Base-by-base conservation (phyloP, 2,329 filamentous ascomycete genomes). In the Trichoderma harzianum region DNA sequence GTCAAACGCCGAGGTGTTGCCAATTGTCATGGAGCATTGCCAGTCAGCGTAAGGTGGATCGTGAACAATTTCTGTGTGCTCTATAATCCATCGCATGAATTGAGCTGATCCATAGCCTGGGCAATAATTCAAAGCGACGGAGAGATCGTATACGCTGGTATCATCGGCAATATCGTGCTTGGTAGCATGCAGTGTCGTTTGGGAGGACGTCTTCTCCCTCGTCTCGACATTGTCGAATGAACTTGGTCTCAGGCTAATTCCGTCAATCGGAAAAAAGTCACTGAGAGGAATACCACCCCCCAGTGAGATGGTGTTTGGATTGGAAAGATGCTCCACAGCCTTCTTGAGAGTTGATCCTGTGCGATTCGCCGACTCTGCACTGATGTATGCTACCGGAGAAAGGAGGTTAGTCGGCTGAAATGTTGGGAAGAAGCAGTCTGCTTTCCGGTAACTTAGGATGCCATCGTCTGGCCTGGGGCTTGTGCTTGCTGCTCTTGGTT, bases 121-220 rank as follows among this genome's bases (percentile, higher is more conserved):
- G 7, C 57, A 57, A 8, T 69, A 69, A 28, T 62, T 62, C 21
- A 69, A 36, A 2, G 67, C 67, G 6, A 69, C 67, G 6, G 67
- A 69, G 39, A 69, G 55, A 32, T 69, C 67, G 16, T 69, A 69
- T 16, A 62, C 30, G 21, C 67, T 69, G 11, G 67, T 69, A 3
- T 43, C 57, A 62, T 69, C 57, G 14, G 67, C 57, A 28, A 69
- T 69, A 16, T 69, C 67, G 57, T 62, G 67, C 39, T 69, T 69
- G 2, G 67, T 69, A 32, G 67, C 57, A 26, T 69, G 57, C 14
- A 69, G 30, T 14, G 67, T 62, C n/a, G 57, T 69, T 12, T 51
- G 30, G 14, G 57, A 62, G 7, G 18, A 11, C 10, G 14, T 16
- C 57, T 51, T 62, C 16, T 36, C 21, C 7, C n/a, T 39, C 10